Base-by-base conservation (phyloP, 768 basidiomycete genomes). In the Coprinopsis cinerea region DNA sequence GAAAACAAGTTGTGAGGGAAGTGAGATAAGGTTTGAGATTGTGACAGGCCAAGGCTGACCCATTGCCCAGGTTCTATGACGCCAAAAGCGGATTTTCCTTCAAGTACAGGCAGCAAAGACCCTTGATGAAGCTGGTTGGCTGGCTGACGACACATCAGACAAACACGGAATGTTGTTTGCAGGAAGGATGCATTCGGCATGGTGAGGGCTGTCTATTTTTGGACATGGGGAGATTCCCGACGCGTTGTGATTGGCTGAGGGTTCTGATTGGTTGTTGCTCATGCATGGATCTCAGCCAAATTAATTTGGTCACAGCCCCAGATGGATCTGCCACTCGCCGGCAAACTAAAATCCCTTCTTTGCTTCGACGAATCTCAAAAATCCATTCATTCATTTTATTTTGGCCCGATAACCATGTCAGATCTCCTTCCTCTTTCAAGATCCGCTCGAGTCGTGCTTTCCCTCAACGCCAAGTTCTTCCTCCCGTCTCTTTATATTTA, bases 361-460 rank as follows among this genome's bases (percentile, higher is more conserved):
- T 46, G 11, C 42, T 44, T 50, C 41, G 42, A 43, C 35, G 44
- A 45, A 45, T 45, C 44, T 45, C 27, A 32, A 32, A 40, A 43
- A 43, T 39, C 36, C 24, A 24, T 43, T 26, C 36, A 42, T 49
- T 42, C 39, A 42, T 49, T 49, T 36, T 44, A 44, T 50, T 49
- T 30, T 23, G 45, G n/a, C n/a, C 44, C 42, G 32, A 35, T 34
- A 51, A 64, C 64, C 64, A 68, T 67, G 65, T 59, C 59, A 72
- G 67, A 70, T 71, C 65, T 67, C 59, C 53, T 28, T 42, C 53
- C 50, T 41, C 41, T 51, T 55, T 55, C 56, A 62, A 71, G 71
- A 73, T 74, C 72, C 70, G 69, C 59, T 68, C 65, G 54, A 63
- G 63, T 70, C 70, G 68, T 71, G 48, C 59, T 58, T 58, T 60